Base-by-base conservation (phyloP, 768 basidiomycete species). In the Suillus cothurnatus region DNA sequence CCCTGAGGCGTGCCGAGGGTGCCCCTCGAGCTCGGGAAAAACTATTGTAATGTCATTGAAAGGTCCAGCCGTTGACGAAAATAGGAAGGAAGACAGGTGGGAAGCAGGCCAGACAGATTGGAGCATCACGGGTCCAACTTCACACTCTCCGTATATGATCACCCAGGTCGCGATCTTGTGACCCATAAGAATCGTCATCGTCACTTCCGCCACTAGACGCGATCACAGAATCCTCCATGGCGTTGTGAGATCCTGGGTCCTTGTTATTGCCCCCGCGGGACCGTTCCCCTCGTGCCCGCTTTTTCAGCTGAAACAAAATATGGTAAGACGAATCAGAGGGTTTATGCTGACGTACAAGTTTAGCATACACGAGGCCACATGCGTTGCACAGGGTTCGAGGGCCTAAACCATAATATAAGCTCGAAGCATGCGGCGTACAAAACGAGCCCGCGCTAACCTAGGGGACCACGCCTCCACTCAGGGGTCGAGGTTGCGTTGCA, bases 371-470 rank as follows among this genome's bases (percentile, higher is more conserved):
- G 68, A 94, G 85, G 62, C 92, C 92, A 76, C 92, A 94, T 14
- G 92, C 92, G 74, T 94, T 94, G 75, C 92, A 94, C 61, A 94
- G 79, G 62, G 92, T 93, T 73, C 92, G 84, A 28, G 92, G 92
- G 61, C 92, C 91, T 92, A 67, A 66, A 66, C 69, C 68, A 66
- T 67, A 70, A 66, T 57, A 66, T 78, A 72, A 78, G 57, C 45
- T 61, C 65, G 68, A 68, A 69, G 21, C 63, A 68, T 66, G 38
- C 63, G 70, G 69, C 66, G 63, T 71, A 67, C 64, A 68, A 70
- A 66, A 72, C 21, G 66, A 71, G 67, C 64, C n/a, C 26, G 41
- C 52, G 77, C 81, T 75, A 73, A 93, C 92, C 92, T 80, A 94
- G 76, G 17, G 92, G 92, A 1, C 92, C 92, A 67, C 93, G 81